Evolutionary conservation across 495 filamentous ascomycete genomes (phyloP), one percentile per base, ranked within the genome.

Genomic region (Trichocladium uniseriatum): DNA sequence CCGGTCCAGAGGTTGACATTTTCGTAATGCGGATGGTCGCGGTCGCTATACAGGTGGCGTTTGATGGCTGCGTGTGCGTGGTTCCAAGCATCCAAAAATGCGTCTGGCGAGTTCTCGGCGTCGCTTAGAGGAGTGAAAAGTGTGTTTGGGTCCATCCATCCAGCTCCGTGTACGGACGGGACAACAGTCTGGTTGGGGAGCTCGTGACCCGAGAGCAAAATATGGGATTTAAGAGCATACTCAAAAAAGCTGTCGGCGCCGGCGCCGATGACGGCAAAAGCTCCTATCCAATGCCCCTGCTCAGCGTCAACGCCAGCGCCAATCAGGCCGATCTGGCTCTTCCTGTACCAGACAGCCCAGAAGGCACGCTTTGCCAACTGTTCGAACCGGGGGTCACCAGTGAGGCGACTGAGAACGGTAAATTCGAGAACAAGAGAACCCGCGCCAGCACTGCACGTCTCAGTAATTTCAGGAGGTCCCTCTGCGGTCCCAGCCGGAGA

Each of bases 161-260:
- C 56, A 18, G 54, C 57, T 0, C 63, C 55, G 10, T 42, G n/a
- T 5, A 6, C 6, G 5, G 61, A 57, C 21, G 51, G 35, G 24
- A 59, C 54, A n/a, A 56, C 57, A 3, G 73, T 75, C 20, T 63
- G 64, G 43, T 77, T 79, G 2, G 75, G 77, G n/a, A 71, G 54
- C 14, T 78, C 72, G 40, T 75, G 71, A 5, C 86, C 81, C 2
- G 91, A 94, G 15, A 96, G 78, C 8, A 98, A 68, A 52, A 98
- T 84, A 55, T 94, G 82, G 2, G 89, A 85, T 62, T 98, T 98
- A 61, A 95, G 76, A 2, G 92, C 92, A 62, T 98, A 98, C 69
- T 98, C 92, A 58, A 91, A 97, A 68, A 97, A 98, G 68, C 89
- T 95, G 65, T 97, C 92, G 54, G 94, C 84, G 15, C 92, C 94